Evolutionary conservation across 805 yeast genomes (phyloP), one percentile per base, ranked within the genome.

Genomic region (Suhomyces vadensis): DNA sequence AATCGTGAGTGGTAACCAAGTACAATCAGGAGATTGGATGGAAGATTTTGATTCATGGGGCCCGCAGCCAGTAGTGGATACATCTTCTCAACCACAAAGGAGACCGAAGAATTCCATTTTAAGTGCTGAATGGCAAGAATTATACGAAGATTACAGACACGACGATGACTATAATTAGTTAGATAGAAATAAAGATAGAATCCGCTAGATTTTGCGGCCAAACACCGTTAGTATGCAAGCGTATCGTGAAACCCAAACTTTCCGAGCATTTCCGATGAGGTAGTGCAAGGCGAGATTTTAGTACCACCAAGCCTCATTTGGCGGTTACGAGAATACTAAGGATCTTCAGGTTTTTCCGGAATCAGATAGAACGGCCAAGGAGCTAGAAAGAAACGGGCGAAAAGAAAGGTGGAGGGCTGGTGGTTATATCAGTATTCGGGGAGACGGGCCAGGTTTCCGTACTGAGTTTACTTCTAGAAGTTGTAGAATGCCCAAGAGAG

Each of bases 1-100:
- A 44, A 56, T 70, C 5, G 53, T 70, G 17, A 67, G 72, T 47
- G 75, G 75, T 0, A 64, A 68, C 31, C 77, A 71, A 50, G 71
- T 71, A 14, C 53, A 56, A 25, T 38, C 55, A 6, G 21, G 37
- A 3, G 61, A 58, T 43, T 71, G 77, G 77, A 55, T 65, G 50
- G 73, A 68, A 39, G 71, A 64, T 31, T 57, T 49, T n/a, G 55
- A 55, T 42, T 27, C 33, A 7, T 48, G 52, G 52, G 58, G 61
- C 54, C 29, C 42, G 9, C 42, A 21, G 10, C 29, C 26, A 22
- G 20, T 16, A n/a, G 9, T 13, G 14, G 26, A 16, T 19, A 26
- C 16, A 11, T 5, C 20, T 13, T 29, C 31, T 37, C 46, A 44
- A 17, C 44, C 40, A 27, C 35, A 36, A 23, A 29, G 29, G 26